These are phyloP conservation scores for Colletotrichum australisinense DNA, from an alignment of 2,329 filamentous ascomycete species.

Conservation along the genomic window DNA sequence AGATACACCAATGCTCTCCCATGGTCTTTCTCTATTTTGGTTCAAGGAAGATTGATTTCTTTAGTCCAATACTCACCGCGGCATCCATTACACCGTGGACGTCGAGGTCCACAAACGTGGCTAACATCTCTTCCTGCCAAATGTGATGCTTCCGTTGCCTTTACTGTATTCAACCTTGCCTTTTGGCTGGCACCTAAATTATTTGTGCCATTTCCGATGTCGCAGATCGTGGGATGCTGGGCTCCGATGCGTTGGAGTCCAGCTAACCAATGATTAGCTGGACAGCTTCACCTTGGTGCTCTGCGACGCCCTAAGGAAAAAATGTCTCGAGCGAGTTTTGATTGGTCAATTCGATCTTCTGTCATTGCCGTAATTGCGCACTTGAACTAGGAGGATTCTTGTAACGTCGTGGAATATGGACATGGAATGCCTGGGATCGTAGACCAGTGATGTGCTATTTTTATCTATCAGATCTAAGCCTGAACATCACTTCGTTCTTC, in stretches of 20 bases:
- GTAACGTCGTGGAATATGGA: not conserved
- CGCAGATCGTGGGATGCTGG: too few relatives aligned
- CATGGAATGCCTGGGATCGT: constrained; percentile 1
- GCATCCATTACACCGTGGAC: constrained; percentile 66
- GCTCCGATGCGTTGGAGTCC: too few relatives aligned
- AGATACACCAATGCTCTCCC: constrained; percentile 72
- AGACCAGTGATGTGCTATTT: not conserved
- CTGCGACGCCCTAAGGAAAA: too few relatives aligned
- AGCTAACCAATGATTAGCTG: too few relatives aligned
- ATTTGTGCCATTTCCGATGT: too few relatives aligned
- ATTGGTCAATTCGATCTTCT: too few relatives aligned
- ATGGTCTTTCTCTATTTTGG: constrained; percentile 89
- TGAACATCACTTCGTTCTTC: not conserved
- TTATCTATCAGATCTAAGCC: not conserved
- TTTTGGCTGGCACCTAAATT: too few relatives aligned
- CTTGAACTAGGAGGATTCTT: not conserved
- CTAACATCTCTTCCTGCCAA: constrained; percentile 59
- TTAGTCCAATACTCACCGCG: constrained; percentile 75
- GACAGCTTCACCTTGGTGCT: too few relatives aligned
- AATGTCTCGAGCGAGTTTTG: not conserved
- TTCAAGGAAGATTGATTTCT: constrained; percentile 76
- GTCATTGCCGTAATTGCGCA: not conserved
- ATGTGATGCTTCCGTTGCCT: too few relatives aligned
- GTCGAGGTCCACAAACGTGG: constrained; percentile 77
- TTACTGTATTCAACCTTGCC: too few relatives aligned